Conservation (phyloP, 306 rosid species). For the Ormosia emarginata region DNA sequence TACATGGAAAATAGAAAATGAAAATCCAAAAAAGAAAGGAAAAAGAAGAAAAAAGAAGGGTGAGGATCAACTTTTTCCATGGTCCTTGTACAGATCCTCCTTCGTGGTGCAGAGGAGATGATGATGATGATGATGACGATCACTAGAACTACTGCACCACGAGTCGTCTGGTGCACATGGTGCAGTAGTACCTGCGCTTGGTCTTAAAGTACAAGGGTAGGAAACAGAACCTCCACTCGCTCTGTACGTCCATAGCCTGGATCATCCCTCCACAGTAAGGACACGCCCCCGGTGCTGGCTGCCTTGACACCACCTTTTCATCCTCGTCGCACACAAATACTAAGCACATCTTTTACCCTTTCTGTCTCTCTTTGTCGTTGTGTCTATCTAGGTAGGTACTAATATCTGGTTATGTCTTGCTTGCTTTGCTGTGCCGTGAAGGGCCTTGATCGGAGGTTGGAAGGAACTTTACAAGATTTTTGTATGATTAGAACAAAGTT, state of each 20-base stretch:
- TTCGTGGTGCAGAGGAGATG: neutral
- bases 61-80: neutral
- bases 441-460: neutral
- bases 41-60: neutral
- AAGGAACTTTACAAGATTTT: neutral
- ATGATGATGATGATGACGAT: neutral
- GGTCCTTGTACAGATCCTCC: neutral
- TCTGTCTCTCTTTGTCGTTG: neutral
- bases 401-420: neutral
- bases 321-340: conserved; percentile 80
- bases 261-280: conserved; percentile 79
- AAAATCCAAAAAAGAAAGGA: neutral
- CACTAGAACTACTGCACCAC: conserved; percentile 24
- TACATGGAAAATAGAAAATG: neutral
- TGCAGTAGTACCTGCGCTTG: conserved; percentile 66
- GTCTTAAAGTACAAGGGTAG: conserved; percentile 55
- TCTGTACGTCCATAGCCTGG: conserved; percentile 67
- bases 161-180: conserved; percentile 43
- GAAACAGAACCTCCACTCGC: conserved; percentile 70
- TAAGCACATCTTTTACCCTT: conserved; percentile 58
- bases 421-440: neutral
- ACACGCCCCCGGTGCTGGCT: conserved; percentile 70
- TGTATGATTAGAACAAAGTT: neutral
- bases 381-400: neutral
- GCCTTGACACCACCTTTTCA: conserved; percentile 63